phyloP scores from a whole-genome alignment of 208 protist genomes.

The Trichomonas gallinae region DNA sequence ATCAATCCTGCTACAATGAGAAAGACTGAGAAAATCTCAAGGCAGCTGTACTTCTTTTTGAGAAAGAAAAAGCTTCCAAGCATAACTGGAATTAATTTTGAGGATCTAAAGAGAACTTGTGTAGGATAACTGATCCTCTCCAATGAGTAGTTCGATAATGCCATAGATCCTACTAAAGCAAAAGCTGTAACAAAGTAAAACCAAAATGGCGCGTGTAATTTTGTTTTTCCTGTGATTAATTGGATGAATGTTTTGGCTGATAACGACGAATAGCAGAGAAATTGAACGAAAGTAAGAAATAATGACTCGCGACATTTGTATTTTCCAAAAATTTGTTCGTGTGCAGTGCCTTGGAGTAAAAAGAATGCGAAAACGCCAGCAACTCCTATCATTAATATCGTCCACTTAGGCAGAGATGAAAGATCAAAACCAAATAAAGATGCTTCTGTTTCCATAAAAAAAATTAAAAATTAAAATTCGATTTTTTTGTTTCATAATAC shows the following conservation, averaged over 20 bases:
- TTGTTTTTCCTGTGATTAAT: background rate
- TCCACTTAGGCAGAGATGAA: background rate
- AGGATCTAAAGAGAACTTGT: background rate
- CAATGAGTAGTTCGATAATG: background rate
- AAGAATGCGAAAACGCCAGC: background rate
- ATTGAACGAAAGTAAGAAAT: background rate
- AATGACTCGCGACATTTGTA: background rate
- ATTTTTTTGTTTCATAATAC: background rate
- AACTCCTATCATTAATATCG: background rate
- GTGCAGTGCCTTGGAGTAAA: background rate
- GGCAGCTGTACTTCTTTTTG: background rate
- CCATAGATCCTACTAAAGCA: background rate
- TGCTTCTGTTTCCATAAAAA: background rate
- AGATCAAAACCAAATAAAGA: background rate
- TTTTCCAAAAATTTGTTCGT: background rate
- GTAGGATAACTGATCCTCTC: background rate
- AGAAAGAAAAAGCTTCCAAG: background rate
- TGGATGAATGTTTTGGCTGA: background rate
- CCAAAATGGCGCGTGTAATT: background rate
- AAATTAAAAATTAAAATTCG: background rate
- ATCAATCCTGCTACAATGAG: background rate
- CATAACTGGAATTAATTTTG: constrained; percentile 14
- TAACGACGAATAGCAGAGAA: background rate
- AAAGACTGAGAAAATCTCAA: background rate
- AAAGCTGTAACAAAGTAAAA: background rate